Percentiles rank a stretch among this genome's conserved stretches.
These are phyloP conservation scores for Limnomonas spitsbergensis DNA, from an alignment of 139 green algal species.

Conservation along the genomic window DNA sequence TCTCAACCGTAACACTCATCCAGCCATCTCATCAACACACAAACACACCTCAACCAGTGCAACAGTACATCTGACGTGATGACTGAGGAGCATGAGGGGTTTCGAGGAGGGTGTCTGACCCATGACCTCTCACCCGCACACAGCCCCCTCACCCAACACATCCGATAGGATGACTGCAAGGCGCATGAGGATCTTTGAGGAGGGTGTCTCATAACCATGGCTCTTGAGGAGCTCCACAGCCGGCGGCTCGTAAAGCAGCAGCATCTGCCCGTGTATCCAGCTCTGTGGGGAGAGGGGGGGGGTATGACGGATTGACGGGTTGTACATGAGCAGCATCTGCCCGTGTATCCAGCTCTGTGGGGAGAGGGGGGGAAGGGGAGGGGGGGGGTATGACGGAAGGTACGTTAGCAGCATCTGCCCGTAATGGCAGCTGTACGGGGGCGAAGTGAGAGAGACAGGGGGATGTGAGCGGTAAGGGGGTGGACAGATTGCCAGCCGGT, in stretches of 20 bases:
- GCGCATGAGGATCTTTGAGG: constrained; percentile 82
- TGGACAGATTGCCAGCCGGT: no score
- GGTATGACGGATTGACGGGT: constrained; percentile 46
- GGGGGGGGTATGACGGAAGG: constrained; percentile 53
- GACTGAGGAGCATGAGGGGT: no score
- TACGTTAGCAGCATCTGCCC: constrained; percentile 61
- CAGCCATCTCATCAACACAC: no score
- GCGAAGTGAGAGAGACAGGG: no score
- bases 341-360: constrained; percentile 79
- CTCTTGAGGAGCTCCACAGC: constrained; percentile 70
- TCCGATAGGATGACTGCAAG: constrained; percentile 81
- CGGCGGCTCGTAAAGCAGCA: constrained; percentile 65
- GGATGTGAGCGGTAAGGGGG: no score
- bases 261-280: constrained; percentile 68
- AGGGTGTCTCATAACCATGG: constrained; percentile 75
- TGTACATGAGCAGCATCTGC: constrained; percentile 54
- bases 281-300: constrained; percentile 64
- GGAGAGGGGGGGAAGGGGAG: neutral
- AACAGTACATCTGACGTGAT: no score
- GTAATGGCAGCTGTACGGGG: constrained; percentile 81
- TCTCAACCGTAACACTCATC: no score
- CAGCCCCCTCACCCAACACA: constrained; percentile 56
- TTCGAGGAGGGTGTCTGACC: no score
- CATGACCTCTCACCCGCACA: no score
- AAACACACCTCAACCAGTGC: no score